A percentile compares a stretch with the other conserved stretches of the same genome.
Conservation (phyloP, 2,329 filamentous ascomycete species). For the Periconia sp. region DNA sequence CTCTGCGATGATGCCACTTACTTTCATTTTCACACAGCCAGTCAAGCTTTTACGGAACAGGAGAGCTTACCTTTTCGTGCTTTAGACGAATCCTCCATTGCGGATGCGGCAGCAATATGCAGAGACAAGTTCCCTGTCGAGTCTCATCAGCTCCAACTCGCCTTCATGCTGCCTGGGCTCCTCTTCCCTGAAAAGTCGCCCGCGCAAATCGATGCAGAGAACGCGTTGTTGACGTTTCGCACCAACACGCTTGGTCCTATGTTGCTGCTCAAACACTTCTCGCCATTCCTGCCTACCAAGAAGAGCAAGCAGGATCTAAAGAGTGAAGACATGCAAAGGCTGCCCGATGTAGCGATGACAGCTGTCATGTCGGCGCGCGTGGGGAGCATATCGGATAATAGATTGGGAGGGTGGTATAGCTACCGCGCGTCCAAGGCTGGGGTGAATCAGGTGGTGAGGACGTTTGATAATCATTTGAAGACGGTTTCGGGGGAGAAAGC, state of each 20-base stretch:
- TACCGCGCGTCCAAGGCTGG: conserved; percentile 77
- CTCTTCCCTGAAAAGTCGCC: conserved; percentile 74
- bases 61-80: neutral
- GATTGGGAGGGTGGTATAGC: conserved; percentile 76
- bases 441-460: conserved; percentile 71
- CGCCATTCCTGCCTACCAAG: conserved; percentile 66
- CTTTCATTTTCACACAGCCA: neutral
- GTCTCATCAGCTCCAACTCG: conserved; percentile 63
- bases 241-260: conserved; percentile 75
- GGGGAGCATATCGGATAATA: conserved; percentile 72
- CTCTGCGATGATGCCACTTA: too few species aligned
- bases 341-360: conserved; percentile 62
- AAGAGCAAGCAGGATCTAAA: conserved; percentile 8
- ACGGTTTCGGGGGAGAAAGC: conserved; percentile 62
- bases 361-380: conserved; percentile 79
- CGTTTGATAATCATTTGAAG: conserved; percentile 68
- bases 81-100: conserved; percentile 64
- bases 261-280: conserved; percentile 76
- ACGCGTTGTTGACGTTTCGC: conserved; percentile 68
- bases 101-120: conserved; percentile 57
- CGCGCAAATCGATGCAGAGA: conserved; percentile 61
- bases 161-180: conserved; percentile 70
- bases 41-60: too few species aligned
- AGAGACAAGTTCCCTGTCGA: conserved; percentile 53
- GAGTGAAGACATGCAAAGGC: conserved; percentile 19